These are phyloP conservation scores for Acanthamoeba lenticulata DNA, from an alignment of 208 protist genomes.

Conservation along the genomic window DNA sequence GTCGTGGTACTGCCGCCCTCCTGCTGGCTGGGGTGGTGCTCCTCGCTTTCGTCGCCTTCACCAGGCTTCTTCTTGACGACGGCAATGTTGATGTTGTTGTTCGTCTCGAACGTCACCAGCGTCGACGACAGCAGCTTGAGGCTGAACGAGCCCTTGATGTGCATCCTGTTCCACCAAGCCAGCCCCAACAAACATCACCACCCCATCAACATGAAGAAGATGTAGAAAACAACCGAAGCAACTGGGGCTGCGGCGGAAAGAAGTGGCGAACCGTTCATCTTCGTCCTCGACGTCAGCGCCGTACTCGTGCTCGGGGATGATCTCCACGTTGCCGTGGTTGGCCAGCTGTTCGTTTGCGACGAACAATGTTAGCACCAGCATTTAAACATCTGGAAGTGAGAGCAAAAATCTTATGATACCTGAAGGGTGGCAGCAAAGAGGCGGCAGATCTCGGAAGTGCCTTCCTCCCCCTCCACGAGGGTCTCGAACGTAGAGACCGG, in stretches of 20 bases:
- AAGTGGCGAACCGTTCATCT: neutral
- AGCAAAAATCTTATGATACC: neutral
- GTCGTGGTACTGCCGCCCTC: neutral
- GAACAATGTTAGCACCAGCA: too few species aligned
- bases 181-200: too few species aligned
- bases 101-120: constrained; percentile 64
- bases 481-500: constrained; percentile 18
- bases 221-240: neutral
- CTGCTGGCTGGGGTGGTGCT: neutral
- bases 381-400: neutral
- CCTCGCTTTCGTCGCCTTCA: constrained; percentile 56
- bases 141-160: constrained; percentile 40
- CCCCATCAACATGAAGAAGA: too few species aligned
- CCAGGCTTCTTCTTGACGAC: constrained; percentile 43
- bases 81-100: constrained; percentile 50
- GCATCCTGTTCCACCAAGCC: too few species aligned
- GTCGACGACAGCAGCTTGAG: constrained; percentile 51
- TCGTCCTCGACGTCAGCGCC: neutral
- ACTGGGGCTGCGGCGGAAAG: too few species aligned
- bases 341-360: neutral
- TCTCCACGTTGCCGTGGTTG: constrained; percentile 64
- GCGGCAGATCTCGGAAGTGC: constrained; percentile 50
- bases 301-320: constrained; percentile 31
- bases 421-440: constrained; percentile 62
- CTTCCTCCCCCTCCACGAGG: constrained; percentile 18